Conservation (phyloP, 1,139 yeast species). For the Diutina ranongensis region DNA sequence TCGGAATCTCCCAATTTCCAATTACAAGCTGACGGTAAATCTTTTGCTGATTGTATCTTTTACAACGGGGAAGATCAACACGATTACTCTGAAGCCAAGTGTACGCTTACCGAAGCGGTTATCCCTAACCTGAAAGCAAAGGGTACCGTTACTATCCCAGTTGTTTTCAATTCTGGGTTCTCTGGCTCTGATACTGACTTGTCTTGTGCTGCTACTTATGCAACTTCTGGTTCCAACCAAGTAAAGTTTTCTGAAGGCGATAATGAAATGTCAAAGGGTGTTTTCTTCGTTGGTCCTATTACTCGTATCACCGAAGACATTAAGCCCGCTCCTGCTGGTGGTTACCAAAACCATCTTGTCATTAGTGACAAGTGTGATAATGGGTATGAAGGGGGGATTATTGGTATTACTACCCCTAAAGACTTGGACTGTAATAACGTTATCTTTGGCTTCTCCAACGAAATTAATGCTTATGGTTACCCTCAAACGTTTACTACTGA, state of each 20-base stretch:
- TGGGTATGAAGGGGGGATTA: not conserved
- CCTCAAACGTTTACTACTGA: not conserved
- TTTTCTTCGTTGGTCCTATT: slow-evolving; percentile 1
- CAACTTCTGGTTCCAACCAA: slow-evolving; percentile 8
- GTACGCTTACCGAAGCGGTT: not conserved
- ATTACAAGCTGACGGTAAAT: not conserved
- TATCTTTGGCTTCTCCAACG: slow-evolving; percentile 7
- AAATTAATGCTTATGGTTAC: not conserved
- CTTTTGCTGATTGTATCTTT: not conserved
- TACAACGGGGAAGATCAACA: not conserved
- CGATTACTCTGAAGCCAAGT: slow-evolving; percentile 9
- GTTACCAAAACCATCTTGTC: slow-evolving; percentile 5
- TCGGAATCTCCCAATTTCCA: not conserved
- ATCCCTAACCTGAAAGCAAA: slow-evolving; percentile 8
- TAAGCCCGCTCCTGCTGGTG: slow-evolving; percentile 11
- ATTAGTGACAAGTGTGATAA: not conserved
- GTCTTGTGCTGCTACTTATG: slow-evolving; percentile 12
- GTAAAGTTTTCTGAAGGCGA: not conserved
- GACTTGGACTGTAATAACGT: not conserved
- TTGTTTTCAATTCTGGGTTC: slow-evolving; percentile 19
- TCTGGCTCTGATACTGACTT: slow-evolving; percentile 14
- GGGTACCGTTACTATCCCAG: slow-evolving; percentile 18
- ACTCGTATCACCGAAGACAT: slow-evolving; percentile 3
- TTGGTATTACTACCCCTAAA: slow-evolving; percentile 6
- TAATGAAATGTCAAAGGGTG: slow-evolving; percentile 7